These are phyloP conservation scores for Penicillium sp. DNA, from an alignment of 2,329 filamentous ascomycete species.

Conservation along the genomic window DNA sequence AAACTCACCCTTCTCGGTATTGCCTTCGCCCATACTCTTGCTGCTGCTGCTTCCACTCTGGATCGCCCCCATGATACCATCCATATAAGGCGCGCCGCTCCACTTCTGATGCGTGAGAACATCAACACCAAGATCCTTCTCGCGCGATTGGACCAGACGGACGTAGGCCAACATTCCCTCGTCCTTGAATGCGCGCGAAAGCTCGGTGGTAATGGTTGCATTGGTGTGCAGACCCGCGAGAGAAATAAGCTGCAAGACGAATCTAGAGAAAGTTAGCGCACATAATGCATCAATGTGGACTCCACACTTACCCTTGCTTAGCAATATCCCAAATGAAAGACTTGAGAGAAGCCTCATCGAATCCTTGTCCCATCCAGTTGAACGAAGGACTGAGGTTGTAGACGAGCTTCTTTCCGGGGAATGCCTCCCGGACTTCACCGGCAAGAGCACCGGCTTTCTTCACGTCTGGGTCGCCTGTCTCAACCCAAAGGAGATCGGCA, in stretches of 20 bases:
- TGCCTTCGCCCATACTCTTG: conserved; percentile 93
- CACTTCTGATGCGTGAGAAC: conserved; percentile 92
- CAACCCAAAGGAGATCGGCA: conserved; percentile 94
- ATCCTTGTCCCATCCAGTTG: conserved; percentile 98
- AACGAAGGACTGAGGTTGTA: conserved; percentile 97
- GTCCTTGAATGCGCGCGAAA: conserved; percentile 78
- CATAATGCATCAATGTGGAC: neutral
- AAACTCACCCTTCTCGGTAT: conserved; percentile 66
- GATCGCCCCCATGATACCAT: conserved; percentile 85
- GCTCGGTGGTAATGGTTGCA: conserved; percentile 68
- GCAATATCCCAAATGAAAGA: conserved; percentile 97
- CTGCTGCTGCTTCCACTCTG: conserved; percentile 87
- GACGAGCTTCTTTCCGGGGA: conserved; percentile 83
- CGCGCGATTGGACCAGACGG: conserved; percentile 82
- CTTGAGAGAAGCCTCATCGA: conserved; percentile 77
- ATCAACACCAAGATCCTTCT: conserved; percentile 88
- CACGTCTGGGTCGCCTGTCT: conserved; percentile 88
- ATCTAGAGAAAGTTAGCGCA: conserved; percentile 40
- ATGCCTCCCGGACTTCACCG: conserved; percentile 67
- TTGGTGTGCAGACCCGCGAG: conserved; percentile 65
- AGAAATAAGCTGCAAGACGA: conserved; percentile 65
- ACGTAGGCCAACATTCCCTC: conserved; percentile 98
- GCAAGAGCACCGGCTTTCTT: conserved; percentile 74
- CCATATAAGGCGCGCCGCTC: conserved; percentile 73
- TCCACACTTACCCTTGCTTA: conserved; percentile 68